Base-by-base conservation (phyloP, 176 grass and related monocot genomes). In the Paspalum notatum region DNA sequence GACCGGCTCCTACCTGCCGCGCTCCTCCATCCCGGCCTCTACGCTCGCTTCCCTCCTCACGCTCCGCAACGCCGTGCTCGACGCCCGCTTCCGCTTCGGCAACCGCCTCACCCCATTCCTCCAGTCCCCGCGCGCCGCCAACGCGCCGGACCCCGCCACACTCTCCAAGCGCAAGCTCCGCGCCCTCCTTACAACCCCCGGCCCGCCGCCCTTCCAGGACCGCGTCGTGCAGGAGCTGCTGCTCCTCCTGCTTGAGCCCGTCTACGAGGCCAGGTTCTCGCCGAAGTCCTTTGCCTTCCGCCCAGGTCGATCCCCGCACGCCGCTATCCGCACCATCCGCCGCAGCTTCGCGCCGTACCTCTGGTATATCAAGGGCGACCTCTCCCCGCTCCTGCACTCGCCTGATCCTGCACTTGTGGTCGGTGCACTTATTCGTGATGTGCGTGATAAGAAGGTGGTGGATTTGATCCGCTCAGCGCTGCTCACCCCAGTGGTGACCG, bases 141-240 rank as follows among this genome's bases (percentile, higher is more conserved):
- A 80, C 52, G 67, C 86, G 22, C 83, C 74, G 38, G 95, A 98
- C 83, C 92, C 85, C 4, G 18, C 81, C 66, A 79, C 92, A 24
- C 90, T 98, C 74, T 98, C 95, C 72, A 98, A 98, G 88, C 87
- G 95, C 64, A 98, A 98, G 92, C 92, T 98, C 69, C 90, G 93
- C 54, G 83, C 67, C 60, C 90, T 98, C 55, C 83, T 98, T 61
- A 83, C 92, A 25, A 90, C 92, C 66, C 81, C 95, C 0, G 85
- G 88, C 5, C 95, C 92, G 9, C 40, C 85, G 0, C 88, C 92
- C 4, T 98, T 98, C 82, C 95, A 98, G 77, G 95, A 98, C 86
- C 88, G 88, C 75, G 75, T 98, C 54, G 90, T 98, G 79, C 90
- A 98, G 67, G 92, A 98, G 84, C 84, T 98, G 52, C 87, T 98